Evolutionary conservation across 1,284 basidiomycete species (phyloP).

Genomic region (Inonotus hispidus): DNA sequence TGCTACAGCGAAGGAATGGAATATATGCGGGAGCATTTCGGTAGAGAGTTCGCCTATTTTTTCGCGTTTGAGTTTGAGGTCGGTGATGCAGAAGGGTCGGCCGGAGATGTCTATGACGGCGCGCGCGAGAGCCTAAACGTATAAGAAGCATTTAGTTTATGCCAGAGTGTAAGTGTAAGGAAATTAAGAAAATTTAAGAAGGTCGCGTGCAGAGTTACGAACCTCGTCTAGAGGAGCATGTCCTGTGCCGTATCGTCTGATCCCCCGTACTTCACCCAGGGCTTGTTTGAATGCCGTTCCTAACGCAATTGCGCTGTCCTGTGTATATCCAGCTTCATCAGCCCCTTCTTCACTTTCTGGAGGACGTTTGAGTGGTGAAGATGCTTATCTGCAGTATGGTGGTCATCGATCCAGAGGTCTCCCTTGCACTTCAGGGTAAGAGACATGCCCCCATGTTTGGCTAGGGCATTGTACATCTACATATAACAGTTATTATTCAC

Average conservation of each 20-base stretch:
- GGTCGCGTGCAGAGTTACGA: conserved; percentile 22
- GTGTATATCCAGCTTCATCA: conserved; percentile 35
- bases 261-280: conserved; percentile 91
- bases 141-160: too few relatives aligned
- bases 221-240: conserved; percentile 98
- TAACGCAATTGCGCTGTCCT: conserved; percentile 91
- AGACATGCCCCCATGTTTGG: conserved; percentile 92
- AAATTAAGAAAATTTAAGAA: conserved; percentile 1
- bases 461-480: conserved; percentile 93
- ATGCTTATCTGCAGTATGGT: conserved; percentile 93
- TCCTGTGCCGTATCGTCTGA: conserved; percentile 92
- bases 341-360: neutral
- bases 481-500: conserved; percentile 10
- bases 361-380: neutral
- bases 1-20: conserved; percentile 90
- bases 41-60: conserved; percentile 96
- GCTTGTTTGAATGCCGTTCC: conserved; percentile 96
- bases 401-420: conserved; percentile 98
- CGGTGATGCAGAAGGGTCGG: conserved; percentile 90
- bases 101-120: conserved; percentile 99
- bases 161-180: conserved; percentile 2
- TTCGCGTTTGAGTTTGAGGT: conserved; percentile 87
- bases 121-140: conserved; percentile 76
- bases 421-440: conserved; percentile 88
- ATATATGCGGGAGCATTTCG: conserved; percentile 97